Conservation (phyloP, 305 asterid species). For the Salvia sclarea region DNA sequence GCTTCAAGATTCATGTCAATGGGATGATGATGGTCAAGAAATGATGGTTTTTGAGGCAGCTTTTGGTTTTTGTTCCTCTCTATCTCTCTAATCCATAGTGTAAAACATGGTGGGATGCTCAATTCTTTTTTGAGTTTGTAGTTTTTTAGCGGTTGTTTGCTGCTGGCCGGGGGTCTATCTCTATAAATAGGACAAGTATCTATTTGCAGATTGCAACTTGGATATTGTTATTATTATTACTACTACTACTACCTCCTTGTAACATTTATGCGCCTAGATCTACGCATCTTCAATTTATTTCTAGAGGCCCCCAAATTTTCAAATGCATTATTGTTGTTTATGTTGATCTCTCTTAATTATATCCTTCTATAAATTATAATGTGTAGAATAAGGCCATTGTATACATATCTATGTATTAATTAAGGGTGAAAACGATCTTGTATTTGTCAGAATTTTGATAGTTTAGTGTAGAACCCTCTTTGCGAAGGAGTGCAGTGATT, state of each 20-base stretch:
- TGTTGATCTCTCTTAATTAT: not conserved
- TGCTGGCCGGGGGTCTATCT: constrained; percentile 11
- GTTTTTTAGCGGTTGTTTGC: constrained; percentile 20
- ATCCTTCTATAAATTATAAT: not conserved
- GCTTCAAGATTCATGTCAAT: constrained; percentile 23
- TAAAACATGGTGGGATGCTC: constrained; percentile 32
- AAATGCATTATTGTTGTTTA: not conserved
- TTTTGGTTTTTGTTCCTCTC: constrained; percentile 15
- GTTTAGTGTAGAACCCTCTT: too few species aligned
- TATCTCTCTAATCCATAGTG: constrained; percentile 2
- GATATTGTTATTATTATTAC: constrained; percentile 18
- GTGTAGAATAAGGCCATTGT: too few species aligned
- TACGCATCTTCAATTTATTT: constrained; percentile 3
- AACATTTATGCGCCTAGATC: constrained; percentile 19
- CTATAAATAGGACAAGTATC: constrained; percentile 23
- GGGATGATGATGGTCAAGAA: constrained; percentile 28
- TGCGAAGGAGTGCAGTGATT: too few species aligned
- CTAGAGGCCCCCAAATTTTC: not conserved
- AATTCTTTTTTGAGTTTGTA: constrained; percentile 36
- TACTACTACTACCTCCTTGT: not conserved
- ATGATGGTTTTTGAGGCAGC: constrained; percentile 29
- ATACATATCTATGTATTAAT: too few species aligned
- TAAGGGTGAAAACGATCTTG: too few species aligned
- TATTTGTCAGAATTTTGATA: too few species aligned
- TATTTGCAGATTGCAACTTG: constrained; percentile 27